Evolutionary conservation across 1,139 yeast species (phyloP).

Genomic region (Lodderomyces pseudojiufengensis): DNA sequence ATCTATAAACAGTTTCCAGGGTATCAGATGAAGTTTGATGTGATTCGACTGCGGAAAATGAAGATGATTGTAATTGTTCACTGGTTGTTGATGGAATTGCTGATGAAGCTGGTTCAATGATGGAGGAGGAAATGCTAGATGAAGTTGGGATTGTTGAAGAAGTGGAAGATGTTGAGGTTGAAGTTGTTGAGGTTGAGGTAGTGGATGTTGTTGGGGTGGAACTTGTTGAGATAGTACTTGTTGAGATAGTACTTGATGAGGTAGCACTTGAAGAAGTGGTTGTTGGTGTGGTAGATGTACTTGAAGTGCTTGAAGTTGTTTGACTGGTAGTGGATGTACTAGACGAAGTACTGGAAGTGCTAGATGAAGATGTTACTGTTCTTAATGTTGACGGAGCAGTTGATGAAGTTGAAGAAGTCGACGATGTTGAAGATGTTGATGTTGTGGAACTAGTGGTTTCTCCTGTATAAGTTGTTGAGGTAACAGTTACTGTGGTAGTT

Average conservation of each 20-base stretch:
- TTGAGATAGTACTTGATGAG: conserved; percentile 10
- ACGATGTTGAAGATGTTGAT: conserved; percentile 7
- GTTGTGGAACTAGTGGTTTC: conserved; percentile 7
- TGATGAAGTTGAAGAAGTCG: conserved; percentile 11
- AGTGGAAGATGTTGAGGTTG: conserved; percentile 8
- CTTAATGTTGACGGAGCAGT: conserved; percentile 10
- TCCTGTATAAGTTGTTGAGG: conserved; percentile 6
- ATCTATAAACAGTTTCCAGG: conserved; percentile 1
- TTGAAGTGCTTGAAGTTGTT: conserved; percentile 4
- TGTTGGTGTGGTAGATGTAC: conserved; percentile 6
- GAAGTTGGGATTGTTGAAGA: conserved; percentile 1
- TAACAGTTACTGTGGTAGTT: conserved; percentile 5
- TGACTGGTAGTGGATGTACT: conserved; percentile 8
- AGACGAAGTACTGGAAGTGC: conserved; percentile 8
- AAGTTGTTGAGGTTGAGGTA: conserved; percentile 2
- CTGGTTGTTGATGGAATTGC: too few relatives aligned
- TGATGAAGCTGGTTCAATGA: conserved; percentile 1
- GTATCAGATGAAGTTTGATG: conserved; percentile 4
- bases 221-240: conserved; percentile 6
- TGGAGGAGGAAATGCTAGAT: not conserved
- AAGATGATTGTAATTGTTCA: too few relatives aligned
- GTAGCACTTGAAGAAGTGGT: conserved; percentile 10
- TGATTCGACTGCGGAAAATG: not conserved
- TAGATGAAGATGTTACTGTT: conserved; percentile 9
- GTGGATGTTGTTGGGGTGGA: conserved; percentile 4